phyloP scores from a whole-genome alignment of 805 yeast species.

The Candida golubevii region DNA sequence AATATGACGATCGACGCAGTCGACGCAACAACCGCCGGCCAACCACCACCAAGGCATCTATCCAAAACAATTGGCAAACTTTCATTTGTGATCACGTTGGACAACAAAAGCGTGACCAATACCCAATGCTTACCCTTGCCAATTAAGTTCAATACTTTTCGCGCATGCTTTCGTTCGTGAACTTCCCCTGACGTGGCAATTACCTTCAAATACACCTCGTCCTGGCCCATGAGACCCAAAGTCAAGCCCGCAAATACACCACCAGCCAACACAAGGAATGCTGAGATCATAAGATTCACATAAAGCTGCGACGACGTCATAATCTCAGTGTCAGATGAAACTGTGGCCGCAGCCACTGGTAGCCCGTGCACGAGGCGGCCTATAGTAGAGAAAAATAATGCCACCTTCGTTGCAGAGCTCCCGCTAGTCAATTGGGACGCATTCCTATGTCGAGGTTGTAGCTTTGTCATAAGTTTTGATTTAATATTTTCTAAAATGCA shows the following conservation, averaged over 20 bases:
- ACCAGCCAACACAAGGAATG: slow-evolving; percentile 64
- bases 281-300: slow-evolving; percentile 50
- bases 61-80: slow-evolving; percentile 92
- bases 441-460: slow-evolving; percentile 29
- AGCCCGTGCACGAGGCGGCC: slow-evolving; percentile 33
- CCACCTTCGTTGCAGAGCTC: slow-evolving; percentile 25
- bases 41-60: slow-evolving; percentile 91
- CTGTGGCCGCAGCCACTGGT: slow-evolving; percentile 22
- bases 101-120: slow-evolving; percentile 76
- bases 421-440: slow-evolving; percentile 22
- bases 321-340: slow-evolving; percentile 12
- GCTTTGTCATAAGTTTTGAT: slow-evolving; percentile 13
- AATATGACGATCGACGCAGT: slow-evolving; percentile 89
- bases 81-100: slow-evolving; percentile 91
- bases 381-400: slow-evolving; percentile 30
- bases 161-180: slow-evolving; percentile 62
- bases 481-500: background rate
- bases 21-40: slow-evolving; percentile 94
- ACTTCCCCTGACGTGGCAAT: slow-evolving; percentile 82
- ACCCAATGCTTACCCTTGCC: slow-evolving; percentile 94
- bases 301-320: slow-evolving; percentile 41
- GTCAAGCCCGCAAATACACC: slow-evolving; percentile 94
- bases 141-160: slow-evolving; percentile 65
- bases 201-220: slow-evolving; percentile 89
- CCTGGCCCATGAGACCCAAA: slow-evolving; percentile 97